phyloP scores from a whole-genome alignment of 2,329 filamentous ascomycete genomes.

The Metarhizium rileyi region DNA sequence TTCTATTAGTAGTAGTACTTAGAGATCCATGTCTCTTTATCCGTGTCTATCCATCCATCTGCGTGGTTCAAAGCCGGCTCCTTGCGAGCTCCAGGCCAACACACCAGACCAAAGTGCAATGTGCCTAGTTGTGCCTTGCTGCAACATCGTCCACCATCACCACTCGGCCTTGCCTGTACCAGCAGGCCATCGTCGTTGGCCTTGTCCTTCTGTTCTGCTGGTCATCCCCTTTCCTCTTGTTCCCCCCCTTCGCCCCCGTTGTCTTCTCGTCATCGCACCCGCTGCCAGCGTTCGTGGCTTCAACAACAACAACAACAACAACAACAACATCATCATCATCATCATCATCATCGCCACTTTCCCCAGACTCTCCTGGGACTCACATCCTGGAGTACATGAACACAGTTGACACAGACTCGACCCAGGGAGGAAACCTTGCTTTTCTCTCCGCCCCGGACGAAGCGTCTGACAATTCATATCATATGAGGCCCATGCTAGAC shows the following conservation, averaged over 20 bases:
- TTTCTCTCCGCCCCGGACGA: no score
- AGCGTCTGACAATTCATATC: background rate
- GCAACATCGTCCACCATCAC: constrained; percentile 13
- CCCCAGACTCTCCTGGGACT: background rate
- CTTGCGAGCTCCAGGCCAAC: background rate
- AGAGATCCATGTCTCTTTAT: no score
- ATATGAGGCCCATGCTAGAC: background rate
- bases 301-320: constrained; percentile 9
- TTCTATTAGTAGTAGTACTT: no score
- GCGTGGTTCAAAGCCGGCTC: constrained; percentile 2
- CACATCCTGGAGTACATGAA: background rate
- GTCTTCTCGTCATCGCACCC: background rate
- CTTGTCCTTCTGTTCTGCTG: constrained; percentile 1
- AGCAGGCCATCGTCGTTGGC: constrained; percentile 5
- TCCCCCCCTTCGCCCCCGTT: background rate
- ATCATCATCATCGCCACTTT: no score
- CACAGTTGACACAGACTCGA: no score
- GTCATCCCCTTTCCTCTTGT: constrained; percentile 1
- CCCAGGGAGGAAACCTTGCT: background rate
- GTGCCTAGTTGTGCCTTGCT: constrained; percentile 8
- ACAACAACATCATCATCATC: background rate
- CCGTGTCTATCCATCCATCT: background rate
- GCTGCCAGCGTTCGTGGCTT: constrained; percentile 1
- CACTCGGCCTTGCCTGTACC: constrained; percentile 8
- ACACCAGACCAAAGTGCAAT: constrained; percentile 5